phyloP scores from a whole-genome alignment of 164 flowering plant species.

The Saururus chinensis region DNA sequence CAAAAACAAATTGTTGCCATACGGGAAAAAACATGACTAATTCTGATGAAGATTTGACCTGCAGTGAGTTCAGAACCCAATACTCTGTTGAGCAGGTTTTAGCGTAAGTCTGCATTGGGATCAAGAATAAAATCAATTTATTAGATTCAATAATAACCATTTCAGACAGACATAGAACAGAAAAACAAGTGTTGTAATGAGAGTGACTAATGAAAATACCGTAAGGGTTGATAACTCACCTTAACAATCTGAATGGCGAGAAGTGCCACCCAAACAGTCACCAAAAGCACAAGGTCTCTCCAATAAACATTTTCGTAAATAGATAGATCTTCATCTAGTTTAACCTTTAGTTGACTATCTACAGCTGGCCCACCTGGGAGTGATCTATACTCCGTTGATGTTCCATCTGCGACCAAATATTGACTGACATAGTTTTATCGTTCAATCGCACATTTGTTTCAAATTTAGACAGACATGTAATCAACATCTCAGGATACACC shows the following conservation, averaged over 20 bases:
- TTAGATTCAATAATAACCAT: background rate
- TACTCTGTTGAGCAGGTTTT: slow-evolving; percentile 43
- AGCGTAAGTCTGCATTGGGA: slow-evolving; percentile 35
- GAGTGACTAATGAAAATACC: background rate
- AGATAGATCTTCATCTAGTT: slow-evolving; percentile 30
- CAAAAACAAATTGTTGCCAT: background rate
- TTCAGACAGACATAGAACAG: background rate
- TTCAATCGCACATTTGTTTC: background rate
- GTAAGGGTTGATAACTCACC: slow-evolving; percentile 19
- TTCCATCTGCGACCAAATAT: slow-evolving; percentile 25
- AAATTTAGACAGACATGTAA: background rate
- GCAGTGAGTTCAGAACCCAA: slow-evolving; percentile 56
- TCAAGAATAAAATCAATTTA: background rate
- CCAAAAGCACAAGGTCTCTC: slow-evolving; percentile 48
- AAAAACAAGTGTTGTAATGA: no score
- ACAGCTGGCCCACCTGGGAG: slow-evolving; percentile 33
- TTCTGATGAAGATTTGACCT: slow-evolving; percentile 24
- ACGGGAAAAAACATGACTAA: no score
- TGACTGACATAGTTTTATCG: background rate
- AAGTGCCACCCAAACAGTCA: slow-evolving; percentile 62
- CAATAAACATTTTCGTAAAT: slow-evolving; percentile 38
- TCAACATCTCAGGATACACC: no score
- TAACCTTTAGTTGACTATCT: background rate
- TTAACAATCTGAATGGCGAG: slow-evolving; percentile 49
- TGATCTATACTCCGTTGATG: slow-evolving; percentile 29